Conservation (phyloP, 305 asterid genomes). For the Fraxinus sp. region DNA sequence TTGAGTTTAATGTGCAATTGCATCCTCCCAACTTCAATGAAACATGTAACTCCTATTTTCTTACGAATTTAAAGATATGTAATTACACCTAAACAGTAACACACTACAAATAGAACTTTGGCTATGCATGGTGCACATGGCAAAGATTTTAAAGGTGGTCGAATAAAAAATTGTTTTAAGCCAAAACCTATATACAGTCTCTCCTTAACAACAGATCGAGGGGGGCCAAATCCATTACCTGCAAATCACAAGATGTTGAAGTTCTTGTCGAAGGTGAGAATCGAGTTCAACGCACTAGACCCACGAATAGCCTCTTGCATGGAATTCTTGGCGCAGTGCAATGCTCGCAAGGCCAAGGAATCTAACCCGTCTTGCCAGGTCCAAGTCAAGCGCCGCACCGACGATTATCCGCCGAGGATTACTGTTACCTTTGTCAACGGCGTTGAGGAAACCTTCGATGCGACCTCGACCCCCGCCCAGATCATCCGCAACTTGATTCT, state of each 20-base stretch:
- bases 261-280: conserved; percentile 78
- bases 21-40: neutral
- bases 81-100: neutral
- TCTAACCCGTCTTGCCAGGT: conserved; percentile 89
- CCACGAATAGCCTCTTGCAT: conserved; percentile 79
- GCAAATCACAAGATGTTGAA: conserved; percentile 54
- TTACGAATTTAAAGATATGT: neutral
- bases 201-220: neutral
- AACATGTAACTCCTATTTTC: neutral
- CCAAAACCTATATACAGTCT: neutral
- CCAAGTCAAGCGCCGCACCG: conserved; percentile 88
- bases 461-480: conserved; percentile 81
- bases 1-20: neutral
- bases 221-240: neutral
- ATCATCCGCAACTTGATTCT: conserved; percentile 74
- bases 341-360: conserved; percentile 81
- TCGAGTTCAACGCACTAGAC: conserved; percentile 96
- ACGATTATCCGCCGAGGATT: conserved; percentile 80
- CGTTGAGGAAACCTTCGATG: conserved; percentile 75
- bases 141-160: neutral
- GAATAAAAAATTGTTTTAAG: neutral
- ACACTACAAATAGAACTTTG: neutral
- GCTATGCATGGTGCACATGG: neutral
- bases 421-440: conserved; percentile 88
- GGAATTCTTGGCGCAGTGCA: conserved; percentile 94